Percentiles rank a stretch among this genome's conserved stretches.
Conservation (phyloP, 305 asterid species). For the Fraxinus ornus region DNA sequence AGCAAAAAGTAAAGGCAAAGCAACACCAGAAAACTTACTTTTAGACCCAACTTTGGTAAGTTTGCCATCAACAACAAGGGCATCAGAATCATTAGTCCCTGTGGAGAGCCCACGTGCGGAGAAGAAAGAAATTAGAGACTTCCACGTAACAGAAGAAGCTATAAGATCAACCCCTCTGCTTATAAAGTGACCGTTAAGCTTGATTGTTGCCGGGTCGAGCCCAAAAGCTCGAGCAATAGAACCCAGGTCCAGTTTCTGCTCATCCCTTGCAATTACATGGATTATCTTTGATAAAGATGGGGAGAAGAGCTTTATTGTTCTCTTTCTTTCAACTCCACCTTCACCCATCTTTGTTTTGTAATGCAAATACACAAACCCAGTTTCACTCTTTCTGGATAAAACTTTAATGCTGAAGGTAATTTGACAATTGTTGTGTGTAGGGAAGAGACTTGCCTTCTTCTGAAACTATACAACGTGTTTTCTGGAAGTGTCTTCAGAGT, state of each 20-base stretch:
- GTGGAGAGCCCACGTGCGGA: slow-evolving; percentile 64
- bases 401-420: neutral
- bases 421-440: neutral
- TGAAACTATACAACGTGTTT: neutral
- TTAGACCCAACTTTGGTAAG: slow-evolving; percentile 57
- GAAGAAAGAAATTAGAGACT: slow-evolving; percentile 70
- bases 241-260: slow-evolving; percentile 72
- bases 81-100: slow-evolving; percentile 52
- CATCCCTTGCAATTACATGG: slow-evolving; percentile 49
- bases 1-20: neutral
- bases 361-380: neutral
- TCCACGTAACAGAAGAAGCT: slow-evolving; percentile 85
- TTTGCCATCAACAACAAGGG: slow-evolving; percentile 63
- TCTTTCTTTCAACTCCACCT: slow-evolving; percentile 37
- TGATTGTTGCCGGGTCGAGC: slow-evolving; percentile 60
- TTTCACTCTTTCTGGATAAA: neutral
- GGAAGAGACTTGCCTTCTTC: neutral
- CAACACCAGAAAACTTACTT: slow-evolving; percentile 34
- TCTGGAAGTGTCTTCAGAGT: slow-evolving; percentile 37
- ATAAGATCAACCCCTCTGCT: slow-evolving; percentile 68
- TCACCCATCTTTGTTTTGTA: slow-evolving; percentile 16
- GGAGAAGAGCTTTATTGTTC: slow-evolving; percentile 46
- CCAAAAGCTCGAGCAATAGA: slow-evolving; percentile 68
- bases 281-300: slow-evolving; percentile 48
- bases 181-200: slow-evolving; percentile 82